Evolutionary conservation across 176 grass and related monocot species (phyloP).

Genomic region (Eremochloa ophiuroides): DNA sequence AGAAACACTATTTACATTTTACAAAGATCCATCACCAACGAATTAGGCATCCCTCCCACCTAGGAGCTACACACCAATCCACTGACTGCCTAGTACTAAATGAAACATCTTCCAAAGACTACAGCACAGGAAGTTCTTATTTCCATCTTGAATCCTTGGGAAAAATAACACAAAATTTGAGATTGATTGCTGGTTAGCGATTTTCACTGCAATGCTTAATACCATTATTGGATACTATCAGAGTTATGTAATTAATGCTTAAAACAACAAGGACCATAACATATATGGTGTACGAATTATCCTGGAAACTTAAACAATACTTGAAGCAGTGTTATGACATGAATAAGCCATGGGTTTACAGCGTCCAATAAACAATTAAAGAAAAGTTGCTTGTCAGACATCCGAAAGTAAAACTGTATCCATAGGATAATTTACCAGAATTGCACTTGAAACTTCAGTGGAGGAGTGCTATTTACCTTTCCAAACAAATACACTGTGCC

Average conservation of each 20-base stretch:
- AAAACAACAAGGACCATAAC: slow-evolving; percentile 16
- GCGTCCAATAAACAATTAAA: background rate
- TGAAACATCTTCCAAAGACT: background rate
- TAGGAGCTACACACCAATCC: background rate
- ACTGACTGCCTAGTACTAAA: background rate
- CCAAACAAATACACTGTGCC: slow-evolving; percentile 92
- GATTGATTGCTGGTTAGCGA: background rate
- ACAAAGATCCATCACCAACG: background rate
- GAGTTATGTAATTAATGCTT: background rate
- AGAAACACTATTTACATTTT: background rate
- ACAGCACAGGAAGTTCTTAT: background rate
- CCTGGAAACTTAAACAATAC: background rate
- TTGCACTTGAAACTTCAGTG: background rate
- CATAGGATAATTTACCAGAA: background rate
- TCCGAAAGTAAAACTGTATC: background rate
- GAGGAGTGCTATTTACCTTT: slow-evolving; percentile 51
- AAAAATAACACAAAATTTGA: background rate
- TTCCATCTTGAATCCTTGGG: background rate
- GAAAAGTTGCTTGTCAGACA: background rate
- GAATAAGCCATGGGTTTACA: background rate
- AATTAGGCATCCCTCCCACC: background rate
- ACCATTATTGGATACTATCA: background rate
- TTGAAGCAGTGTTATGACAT: background rate
- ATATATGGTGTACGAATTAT: background rate
- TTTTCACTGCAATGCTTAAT: background rate